These are phyloP conservation scores for Haematococcus lacustris DNA, from an alignment of 139 green algal genomes.

Conservation along the genomic window DNA sequence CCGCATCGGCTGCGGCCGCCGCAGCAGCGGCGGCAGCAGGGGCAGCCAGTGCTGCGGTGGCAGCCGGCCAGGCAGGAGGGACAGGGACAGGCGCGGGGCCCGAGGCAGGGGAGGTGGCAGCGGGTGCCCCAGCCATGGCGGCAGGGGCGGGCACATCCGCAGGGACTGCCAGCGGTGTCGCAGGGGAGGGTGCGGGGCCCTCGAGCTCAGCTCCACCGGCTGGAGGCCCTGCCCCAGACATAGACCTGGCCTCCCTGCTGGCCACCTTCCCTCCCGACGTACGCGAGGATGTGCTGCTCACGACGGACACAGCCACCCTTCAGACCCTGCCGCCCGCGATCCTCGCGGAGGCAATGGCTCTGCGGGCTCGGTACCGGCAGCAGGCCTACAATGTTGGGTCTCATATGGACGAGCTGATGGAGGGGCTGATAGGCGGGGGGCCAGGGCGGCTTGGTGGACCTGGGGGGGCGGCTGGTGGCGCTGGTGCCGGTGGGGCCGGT, in stretches of 20 bases:
- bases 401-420: background rate
- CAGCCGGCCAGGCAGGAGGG: background rate
- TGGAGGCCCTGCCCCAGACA: constrained; percentile 25
- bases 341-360: constrained; percentile 65
- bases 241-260: constrained; percentile 78
- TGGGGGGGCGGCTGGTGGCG: background rate
- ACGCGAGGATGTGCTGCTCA: constrained; percentile 66
- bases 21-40: constrained; percentile 1
- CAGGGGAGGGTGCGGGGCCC: background rate
- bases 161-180: background rate
- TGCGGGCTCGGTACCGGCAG: constrained; percentile 38
- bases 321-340: constrained; percentile 68
- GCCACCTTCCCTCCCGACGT: constrained; percentile 83
- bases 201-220: no score
- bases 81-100: background rate
- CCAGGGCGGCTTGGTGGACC: background rate
- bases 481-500: background rate
- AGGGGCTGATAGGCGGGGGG: background rate
- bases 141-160: background rate
- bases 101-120: constrained; percentile 1
- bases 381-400: background rate
- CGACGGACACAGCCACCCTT: constrained; percentile 65
- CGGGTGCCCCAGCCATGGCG: background rate
- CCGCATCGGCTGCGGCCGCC: constrained; percentile 2
- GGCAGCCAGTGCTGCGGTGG: background rate